Conservation (phyloP, 371 early-diverging fungal species). For the Syncephalastrum contaminatum region DNA sequence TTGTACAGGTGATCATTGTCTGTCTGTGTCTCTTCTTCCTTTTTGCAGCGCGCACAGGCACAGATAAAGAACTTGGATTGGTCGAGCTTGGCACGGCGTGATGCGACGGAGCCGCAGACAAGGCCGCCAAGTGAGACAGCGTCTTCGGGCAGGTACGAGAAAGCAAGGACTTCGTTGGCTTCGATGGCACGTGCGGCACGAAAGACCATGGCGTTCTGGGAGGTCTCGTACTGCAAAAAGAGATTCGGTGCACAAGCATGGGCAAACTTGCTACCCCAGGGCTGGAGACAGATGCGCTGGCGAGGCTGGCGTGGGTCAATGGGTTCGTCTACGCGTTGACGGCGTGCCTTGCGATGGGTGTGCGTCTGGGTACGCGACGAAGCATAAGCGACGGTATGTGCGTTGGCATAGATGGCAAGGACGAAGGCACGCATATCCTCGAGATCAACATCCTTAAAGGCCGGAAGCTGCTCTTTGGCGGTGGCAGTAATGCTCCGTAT, state of each 20-base stretch:
- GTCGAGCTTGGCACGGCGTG: slow-evolving; percentile 31
- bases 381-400: slow-evolving; percentile 40
- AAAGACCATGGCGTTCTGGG: slow-evolving; percentile 34
- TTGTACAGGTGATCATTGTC: slow-evolving; percentile 18
- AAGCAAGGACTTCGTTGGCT: slow-evolving; percentile 34
- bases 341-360: slow-evolving; percentile 20
- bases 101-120: slow-evolving; percentile 33
- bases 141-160: slow-evolving; percentile 50
- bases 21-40: neutral
- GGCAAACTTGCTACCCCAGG: slow-evolving; percentile 51
- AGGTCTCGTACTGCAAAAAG: slow-evolving; percentile 42
- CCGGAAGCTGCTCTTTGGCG: slow-evolving; percentile 18
- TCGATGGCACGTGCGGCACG: slow-evolving; percentile 30
- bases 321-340: slow-evolving; percentile 9
- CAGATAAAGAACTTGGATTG: slow-evolving; percentile 49
- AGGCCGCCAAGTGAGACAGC: slow-evolving; percentile 40
- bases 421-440: slow-evolving; percentile 29
- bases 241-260: slow-evolving; percentile 51
- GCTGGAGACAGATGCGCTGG: slow-evolving; percentile 32
- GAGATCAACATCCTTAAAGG: slow-evolving; percentile 27
- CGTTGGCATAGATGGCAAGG: slow-evolving; percentile 52
- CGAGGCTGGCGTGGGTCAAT: neutral
- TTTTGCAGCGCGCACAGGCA: slow-evolving; percentile 42
- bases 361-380: slow-evolving; percentile 32
- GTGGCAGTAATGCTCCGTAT: slow-evolving; percentile 14